A percentile compares a stretch with the other conserved stretches of the same genome.
Conservation (phyloP, 345 rosid genomes). For the Camelina neglecta region DNA sequence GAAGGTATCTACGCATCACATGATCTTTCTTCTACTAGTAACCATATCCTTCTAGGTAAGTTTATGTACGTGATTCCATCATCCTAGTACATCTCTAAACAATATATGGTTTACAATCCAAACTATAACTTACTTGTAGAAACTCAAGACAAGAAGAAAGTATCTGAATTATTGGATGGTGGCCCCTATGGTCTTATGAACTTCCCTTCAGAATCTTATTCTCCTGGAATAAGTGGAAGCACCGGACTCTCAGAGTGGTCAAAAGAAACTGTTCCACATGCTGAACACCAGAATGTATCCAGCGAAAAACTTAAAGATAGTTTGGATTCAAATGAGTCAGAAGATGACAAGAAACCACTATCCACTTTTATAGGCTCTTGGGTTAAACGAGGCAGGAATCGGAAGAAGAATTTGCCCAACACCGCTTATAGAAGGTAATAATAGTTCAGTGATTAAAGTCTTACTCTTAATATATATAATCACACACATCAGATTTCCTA, state of each 20-base stretch:
- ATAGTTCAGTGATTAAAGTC: slow-evolving; percentile 25
- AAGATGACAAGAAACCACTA: slow-evolving; percentile 55
- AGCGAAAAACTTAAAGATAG: slow-evolving; percentile 37
- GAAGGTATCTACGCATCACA: slow-evolving; percentile 68
- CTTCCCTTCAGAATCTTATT: slow-evolving; percentile 67
- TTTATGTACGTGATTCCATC: slow-evolving; percentile 9
- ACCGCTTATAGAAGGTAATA: slow-evolving; percentile 47
- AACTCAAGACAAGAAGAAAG: slow-evolving; percentile 58
- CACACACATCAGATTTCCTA: slow-evolving; percentile 41
- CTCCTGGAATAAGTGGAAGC: slow-evolving; percentile 68
- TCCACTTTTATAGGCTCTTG: slow-evolving; percentile 45
- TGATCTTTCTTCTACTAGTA: slow-evolving; percentile 54
- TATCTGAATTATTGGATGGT: slow-evolving; percentile 47
- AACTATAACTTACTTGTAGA: slow-evolving; percentile 51
- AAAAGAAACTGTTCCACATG: slow-evolving; percentile 46
- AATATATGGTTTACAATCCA: background rate
- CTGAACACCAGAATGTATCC: slow-evolving; percentile 49
- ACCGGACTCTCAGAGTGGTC: slow-evolving; percentile 59
- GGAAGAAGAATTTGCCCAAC: slow-evolving; percentile 56
- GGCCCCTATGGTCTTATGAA: slow-evolving; percentile 40
- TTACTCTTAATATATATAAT: slow-evolving; percentile 40
- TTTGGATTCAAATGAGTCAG: slow-evolving; percentile 39
- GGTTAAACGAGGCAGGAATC: slow-evolving; percentile 38
- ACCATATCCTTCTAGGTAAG: slow-evolving; percentile 62
- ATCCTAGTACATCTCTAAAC: slow-evolving; percentile 1